These are phyloP conservation scores for Pseudogymnoascus sp. DNA, from an alignment of 2,329 filamentous ascomycete species.

Conservation along the genomic window DNA sequence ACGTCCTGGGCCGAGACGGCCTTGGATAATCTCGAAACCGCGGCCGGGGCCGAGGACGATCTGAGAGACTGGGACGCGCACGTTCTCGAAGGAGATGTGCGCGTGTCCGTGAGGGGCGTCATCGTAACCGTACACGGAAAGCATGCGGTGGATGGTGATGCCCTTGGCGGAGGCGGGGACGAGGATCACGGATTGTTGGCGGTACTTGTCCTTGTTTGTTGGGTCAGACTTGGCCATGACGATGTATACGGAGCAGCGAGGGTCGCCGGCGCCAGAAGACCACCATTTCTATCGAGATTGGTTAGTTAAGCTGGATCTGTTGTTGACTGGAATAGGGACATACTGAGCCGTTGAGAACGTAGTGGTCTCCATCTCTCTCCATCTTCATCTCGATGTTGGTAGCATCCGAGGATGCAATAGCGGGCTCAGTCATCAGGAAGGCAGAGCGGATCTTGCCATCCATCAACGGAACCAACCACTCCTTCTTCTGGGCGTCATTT, in stretches of 20 bases:
- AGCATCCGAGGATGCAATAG: constrained; percentile 81
- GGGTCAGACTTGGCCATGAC: constrained; percentile 92
- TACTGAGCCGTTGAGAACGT: constrained; percentile 81
- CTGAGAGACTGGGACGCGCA: constrained; percentile 74
- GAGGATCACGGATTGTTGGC: constrained; percentile 86
- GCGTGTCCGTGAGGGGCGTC: constrained; percentile 98
- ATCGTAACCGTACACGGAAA: constrained; percentile 90
- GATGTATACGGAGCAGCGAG: constrained; percentile 84
- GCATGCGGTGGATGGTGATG: constrained; percentile 88
- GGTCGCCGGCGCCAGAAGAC: constrained; percentile 92
- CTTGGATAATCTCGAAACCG: constrained; percentile 98
- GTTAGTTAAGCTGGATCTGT: constrained; percentile 16
- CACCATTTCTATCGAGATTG: constrained; percentile 77
- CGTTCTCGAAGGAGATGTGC: constrained; percentile 81
- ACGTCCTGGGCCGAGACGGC: constrained; percentile 85
- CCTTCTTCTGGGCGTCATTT: constrained; percentile 71
- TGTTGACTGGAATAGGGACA: constrained; percentile 20
- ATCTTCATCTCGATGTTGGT: constrained; percentile 87
- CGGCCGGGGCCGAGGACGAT: constrained; percentile 88
- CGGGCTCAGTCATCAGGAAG: constrained; percentile 90
- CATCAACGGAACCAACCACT: constrained; percentile 75
- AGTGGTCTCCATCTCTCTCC: constrained; percentile 73
- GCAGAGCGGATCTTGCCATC: constrained; percentile 80
- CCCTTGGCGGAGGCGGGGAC: constrained; percentile 75
- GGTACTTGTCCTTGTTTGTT: constrained; percentile 66